phyloP scores from a whole-genome alignment of 208 protist genomes.

The Ichthyophonus hoferi region DNA sequence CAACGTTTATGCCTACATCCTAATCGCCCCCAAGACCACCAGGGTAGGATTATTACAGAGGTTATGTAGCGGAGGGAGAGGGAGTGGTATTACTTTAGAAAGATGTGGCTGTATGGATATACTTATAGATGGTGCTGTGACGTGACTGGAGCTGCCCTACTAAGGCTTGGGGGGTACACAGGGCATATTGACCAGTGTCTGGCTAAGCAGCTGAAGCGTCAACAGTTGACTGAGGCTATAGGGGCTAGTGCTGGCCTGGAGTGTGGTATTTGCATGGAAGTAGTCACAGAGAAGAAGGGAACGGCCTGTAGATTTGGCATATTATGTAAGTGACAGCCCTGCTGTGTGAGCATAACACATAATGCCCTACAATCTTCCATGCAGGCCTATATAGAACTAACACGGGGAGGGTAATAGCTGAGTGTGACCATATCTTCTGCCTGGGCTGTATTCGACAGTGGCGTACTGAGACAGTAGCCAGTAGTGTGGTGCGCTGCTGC shows the following conservation, averaged over 20 bases:
- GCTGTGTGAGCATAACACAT: too few relatives aligned
- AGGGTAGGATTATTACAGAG: too few relatives aligned
- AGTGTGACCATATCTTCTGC: constrained; percentile 17
- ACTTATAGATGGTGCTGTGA: too few relatives aligned
- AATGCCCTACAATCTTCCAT: too few relatives aligned
- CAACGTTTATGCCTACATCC: not conserved
- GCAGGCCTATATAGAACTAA: too few relatives aligned
- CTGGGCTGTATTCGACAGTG: constrained; percentile 19
- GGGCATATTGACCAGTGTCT: not conserved
- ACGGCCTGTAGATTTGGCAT: constrained; percentile 12
- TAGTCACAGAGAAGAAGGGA: not conserved
- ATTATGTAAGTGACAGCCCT: not conserved
- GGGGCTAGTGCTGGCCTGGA: not conserved
- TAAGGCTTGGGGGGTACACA: too few relatives aligned
- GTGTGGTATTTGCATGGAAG: constrained; percentile 16
- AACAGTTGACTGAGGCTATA: not conserved
- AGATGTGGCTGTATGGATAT: too few relatives aligned
- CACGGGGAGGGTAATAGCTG: not conserved
- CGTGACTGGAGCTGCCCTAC: too few relatives aligned
- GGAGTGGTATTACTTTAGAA: too few relatives aligned
- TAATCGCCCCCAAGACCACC: not conserved
- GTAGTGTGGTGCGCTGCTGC: not conserved
- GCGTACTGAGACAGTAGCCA: not conserved
- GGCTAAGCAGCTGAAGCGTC: not conserved
- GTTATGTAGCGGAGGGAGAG: too few relatives aligned